Evolutionary conservation across 1,284 basidiomycete genomes (phyloP).

Genomic region (Gastroboletus turbinatus): DNA sequence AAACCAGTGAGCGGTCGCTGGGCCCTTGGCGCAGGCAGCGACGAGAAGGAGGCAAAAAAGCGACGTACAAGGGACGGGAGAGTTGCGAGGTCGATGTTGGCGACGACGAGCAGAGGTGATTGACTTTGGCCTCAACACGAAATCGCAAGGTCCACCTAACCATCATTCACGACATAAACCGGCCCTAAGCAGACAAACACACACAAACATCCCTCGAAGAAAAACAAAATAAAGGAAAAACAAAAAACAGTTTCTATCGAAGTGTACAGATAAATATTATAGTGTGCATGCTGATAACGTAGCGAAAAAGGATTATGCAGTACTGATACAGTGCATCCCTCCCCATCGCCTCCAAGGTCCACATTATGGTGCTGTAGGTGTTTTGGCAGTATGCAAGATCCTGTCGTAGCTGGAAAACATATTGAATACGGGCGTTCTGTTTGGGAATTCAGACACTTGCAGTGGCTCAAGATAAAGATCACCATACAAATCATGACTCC

Average conservation of each 20-base stretch:
- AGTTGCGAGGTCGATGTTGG: slow-evolving; percentile 24
- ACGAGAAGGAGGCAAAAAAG: background rate
- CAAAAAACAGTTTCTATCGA: background rate
- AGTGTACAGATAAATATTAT: slow-evolving; percentile 27
- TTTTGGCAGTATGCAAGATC: slow-evolving; percentile 35
- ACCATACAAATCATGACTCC: slow-evolving; percentile 23
- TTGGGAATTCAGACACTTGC: slow-evolving; percentile 3
- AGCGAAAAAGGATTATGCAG: slow-evolving; percentile 18
- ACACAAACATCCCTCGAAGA: slow-evolving; percentile 18
- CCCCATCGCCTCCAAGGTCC: slow-evolving; percentile 16
- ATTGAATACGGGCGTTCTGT: slow-evolving; percentile 4
- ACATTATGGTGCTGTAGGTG: slow-evolving; percentile 30
- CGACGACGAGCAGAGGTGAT: slow-evolving; percentile 33
- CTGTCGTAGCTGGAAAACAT: slow-evolving; percentile 16
- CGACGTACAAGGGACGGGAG: slow-evolving; percentile 20
- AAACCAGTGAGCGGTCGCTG: slow-evolving; percentile 22
- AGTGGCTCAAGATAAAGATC: background rate
- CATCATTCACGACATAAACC: slow-evolving; percentile 28
- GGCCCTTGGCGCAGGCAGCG: background rate
- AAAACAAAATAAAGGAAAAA: background rate
- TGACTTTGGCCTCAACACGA: slow-evolving; percentile 27
- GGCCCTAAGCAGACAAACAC: slow-evolving; percentile 37
- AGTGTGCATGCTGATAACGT: slow-evolving; percentile 26
- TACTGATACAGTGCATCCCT: slow-evolving; percentile 34
- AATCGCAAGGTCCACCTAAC: slow-evolving; percentile 22